Base-by-base conservation (phyloP, 208 protist species). In the Trypanosoma mega region DNA sequence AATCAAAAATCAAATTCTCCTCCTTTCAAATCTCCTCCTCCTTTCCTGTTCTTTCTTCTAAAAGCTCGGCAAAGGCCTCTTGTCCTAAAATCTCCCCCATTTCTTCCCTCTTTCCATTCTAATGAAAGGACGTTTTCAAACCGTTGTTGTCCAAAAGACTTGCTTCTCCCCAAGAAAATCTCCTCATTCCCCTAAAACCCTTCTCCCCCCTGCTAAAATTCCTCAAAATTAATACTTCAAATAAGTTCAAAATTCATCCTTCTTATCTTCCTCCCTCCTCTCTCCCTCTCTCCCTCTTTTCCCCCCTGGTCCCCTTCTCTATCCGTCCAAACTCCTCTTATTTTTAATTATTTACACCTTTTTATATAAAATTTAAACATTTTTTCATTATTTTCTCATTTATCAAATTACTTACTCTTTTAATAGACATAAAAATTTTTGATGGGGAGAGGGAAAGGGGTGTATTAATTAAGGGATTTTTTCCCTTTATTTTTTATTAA, bases 1-100 rank as follows among this genome's bases (percentile, higher is more conserved):
- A 70, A 69, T 72, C 71, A 71, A 59, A 71, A 74, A 76, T 72
- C 63, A 69, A 75, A 74, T 64, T 34, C 45, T 52, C 39, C 46
- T 50, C 54, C 47, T 56, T 43, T 44, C 70, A 70, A 74, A 66
- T 64, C 69, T 62, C 60, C 62, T 39, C 63, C 65, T 68, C 55
- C 33, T 56, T 63, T 63, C 54, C 52, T 70, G 54, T 56, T 63
- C 54, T 58, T 70, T 63, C 52, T 58, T 36, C 44, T 63, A 54
- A 69, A 74, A 72, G 63, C 58, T 66, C 27, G 63, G 52, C 49
- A 63, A 75, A 55, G 58, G 48, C 70, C 66, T 73, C 34, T 69
- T 49, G 36, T 68, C 53, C 66, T 70, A 74, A 74, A 63, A 68
- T 51, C 54, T 50, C 56, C 49, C 26, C 26, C 14, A 50, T 56